Evolutionary conservation across 176 grass and related monocot genomes (phyloP).

Genomic region (Hyparrhenia diplandra): DNA sequence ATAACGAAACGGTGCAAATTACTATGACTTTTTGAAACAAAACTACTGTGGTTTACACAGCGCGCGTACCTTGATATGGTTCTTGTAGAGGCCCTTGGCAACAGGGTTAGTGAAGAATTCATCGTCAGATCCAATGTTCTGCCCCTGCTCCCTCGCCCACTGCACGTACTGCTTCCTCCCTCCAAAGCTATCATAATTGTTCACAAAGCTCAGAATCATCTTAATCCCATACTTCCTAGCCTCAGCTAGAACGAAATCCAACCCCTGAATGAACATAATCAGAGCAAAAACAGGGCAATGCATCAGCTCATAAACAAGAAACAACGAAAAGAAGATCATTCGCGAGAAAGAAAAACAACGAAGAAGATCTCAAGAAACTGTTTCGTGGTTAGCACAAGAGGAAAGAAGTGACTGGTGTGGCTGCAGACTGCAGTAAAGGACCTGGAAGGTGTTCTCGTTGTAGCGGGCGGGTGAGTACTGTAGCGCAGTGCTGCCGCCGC

Average conservation of each 20-base stretch:
- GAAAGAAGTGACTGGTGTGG: not conserved
- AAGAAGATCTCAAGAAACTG: not conserved
- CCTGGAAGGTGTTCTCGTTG: slow-evolving; percentile 92
- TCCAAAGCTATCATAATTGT: slow-evolving; percentile 79
- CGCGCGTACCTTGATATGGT: slow-evolving; percentile 71
- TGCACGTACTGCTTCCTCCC: slow-evolving; percentile 95
- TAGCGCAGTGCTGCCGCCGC: slow-evolving; percentile 55
- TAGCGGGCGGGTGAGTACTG: slow-evolving; percentile 76
- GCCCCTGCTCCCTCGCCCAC: slow-evolving; percentile 81
- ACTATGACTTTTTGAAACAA: not conserved
- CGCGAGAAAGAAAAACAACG: too few species aligned
- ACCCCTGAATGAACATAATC: slow-evolving; percentile 43
- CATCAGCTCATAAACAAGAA: not conserved
- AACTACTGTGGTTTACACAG: not conserved
- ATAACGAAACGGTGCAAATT: not conserved
- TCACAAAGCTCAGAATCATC: slow-evolving; percentile 83
- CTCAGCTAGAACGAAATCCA: slow-evolving; percentile 91
- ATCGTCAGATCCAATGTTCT: slow-evolving; percentile 73
- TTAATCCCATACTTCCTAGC: slow-evolving; percentile 64
- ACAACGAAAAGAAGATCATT: not conserved
- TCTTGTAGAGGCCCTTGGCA: slow-evolving; percentile 80
- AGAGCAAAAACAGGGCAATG: not conserved
- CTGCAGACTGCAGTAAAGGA: too few species aligned
- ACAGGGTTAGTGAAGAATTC: slow-evolving; percentile 84
- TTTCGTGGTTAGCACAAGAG: not conserved